Conservation (phyloP, 176 grass and related monocot species). For the Metroxylon sagu region DNA sequence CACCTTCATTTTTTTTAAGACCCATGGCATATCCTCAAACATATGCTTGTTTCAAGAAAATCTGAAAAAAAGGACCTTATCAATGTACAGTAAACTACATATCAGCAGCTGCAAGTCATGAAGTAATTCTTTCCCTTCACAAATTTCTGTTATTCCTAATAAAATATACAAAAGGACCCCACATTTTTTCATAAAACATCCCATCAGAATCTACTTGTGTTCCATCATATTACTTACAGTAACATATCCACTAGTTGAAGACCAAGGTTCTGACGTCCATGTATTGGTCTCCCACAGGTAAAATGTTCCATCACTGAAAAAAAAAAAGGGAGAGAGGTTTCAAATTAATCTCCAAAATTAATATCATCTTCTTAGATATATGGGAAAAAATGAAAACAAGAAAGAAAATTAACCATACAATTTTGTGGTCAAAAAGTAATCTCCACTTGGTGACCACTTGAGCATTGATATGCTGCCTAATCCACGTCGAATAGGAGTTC, state of each 20-base stretch:
- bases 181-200: too few species aligned
- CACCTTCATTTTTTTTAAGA: too few species aligned
- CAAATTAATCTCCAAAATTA: constrained; percentile 11
- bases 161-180: background rate
- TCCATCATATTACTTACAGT: constrained; percentile 48
- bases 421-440: constrained; percentile 83
- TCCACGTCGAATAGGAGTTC: constrained; percentile 79
- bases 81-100: too few species aligned
- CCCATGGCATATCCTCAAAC: too few species aligned
- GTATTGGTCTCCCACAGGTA: constrained; percentile 95
- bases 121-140: too few species aligned
- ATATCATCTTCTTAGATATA: constrained; percentile 2
- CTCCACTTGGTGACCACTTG: constrained; percentile 88
- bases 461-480: constrained; percentile 72
- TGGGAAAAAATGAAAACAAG: constrained; percentile 14
- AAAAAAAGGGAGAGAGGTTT: constrained; percentile 14
- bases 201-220: background rate
- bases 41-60: too few species aligned
- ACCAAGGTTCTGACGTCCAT: constrained; percentile 93
- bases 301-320: constrained; percentile 79
- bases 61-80: too few species aligned
- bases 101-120: too few species aligned
- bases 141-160: background rate
- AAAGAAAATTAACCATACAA: constrained; percentile 46
- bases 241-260: constrained; percentile 81